These are phyloP conservation scores for Picea sitchensis DNA, from an alignment of 75 land plant species.

Conservation along the genomic window DNA sequence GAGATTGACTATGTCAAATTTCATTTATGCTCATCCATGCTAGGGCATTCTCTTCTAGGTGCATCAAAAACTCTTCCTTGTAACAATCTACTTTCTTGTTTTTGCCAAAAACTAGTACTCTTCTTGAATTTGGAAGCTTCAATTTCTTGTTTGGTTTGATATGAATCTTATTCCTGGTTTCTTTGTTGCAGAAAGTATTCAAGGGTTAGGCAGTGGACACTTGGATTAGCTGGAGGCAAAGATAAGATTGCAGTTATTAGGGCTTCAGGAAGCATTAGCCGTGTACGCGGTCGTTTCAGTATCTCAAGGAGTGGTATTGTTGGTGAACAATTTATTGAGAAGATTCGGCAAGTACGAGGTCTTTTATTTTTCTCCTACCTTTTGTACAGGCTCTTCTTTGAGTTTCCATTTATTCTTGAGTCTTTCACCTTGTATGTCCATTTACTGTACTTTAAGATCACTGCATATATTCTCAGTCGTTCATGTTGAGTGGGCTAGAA, in stretches of 20 bases:
- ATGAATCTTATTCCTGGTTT: not conserved
- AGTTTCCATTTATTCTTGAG: not conserved
- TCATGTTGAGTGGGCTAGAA: not conserved
- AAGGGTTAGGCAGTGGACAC: constrained; percentile 82
- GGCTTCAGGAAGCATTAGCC: constrained; percentile 87
- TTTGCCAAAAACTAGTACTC: no score
- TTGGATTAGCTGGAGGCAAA: constrained; percentile 72
- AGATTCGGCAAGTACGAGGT: constrained; percentile 88
- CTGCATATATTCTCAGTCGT: not conserved
- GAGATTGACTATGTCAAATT: no score
- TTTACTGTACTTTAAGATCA: not conserved
- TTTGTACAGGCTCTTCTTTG: not conserved
- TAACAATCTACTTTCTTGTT: no score
- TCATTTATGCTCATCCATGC: no score
- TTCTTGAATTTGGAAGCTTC: no score
- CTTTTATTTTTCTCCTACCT: constrained; percentile 6
- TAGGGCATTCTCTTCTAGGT: no score
- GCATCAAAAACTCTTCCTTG: no score
- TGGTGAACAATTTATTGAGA: constrained; percentile 82
- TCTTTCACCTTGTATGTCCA: not conserved
- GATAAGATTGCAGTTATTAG: constrained; percentile 86
- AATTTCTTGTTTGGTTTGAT: not conserved
- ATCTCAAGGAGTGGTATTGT: constrained; percentile 61
- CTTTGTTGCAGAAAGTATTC: constrained; percentile 69
- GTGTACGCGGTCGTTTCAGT: constrained; percentile 61